Evolutionary conservation across 805 yeast genomes (phyloP).

Genomic region (Zygosaccharomyces bisporus): DNA sequence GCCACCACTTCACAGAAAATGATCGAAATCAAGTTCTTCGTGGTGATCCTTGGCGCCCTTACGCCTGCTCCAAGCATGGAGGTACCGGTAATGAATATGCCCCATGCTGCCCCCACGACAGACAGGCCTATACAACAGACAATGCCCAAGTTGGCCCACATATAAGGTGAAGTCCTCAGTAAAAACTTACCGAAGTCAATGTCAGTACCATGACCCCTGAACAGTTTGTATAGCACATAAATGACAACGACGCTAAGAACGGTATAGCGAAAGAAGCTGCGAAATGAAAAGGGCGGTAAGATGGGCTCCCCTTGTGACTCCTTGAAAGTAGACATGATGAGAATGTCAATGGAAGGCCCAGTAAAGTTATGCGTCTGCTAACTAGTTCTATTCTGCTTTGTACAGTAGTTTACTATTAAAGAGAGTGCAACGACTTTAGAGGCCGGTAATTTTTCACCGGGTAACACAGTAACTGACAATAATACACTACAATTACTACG

Average conservation of each 20-base stretch:
- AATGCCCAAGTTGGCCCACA: slow-evolving; percentile 95
- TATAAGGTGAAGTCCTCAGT: slow-evolving; percentile 82
- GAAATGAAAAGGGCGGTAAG: slow-evolving; percentile 17
- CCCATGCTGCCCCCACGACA: slow-evolving; percentile 99
- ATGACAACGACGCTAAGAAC: slow-evolving; percentile 22
- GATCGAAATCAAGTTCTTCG: slow-evolving; percentile 92
- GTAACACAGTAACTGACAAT: not conserved
- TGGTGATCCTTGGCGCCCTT: slow-evolving; percentile 93
- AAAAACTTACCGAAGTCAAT: slow-evolving; percentile 90
- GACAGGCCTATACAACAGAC: slow-evolving; percentile 88
- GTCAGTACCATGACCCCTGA: slow-evolving; percentile 88
- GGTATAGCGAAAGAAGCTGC: slow-evolving; percentile 22
- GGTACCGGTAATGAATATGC: slow-evolving; percentile 92
- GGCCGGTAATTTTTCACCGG: not conserved
- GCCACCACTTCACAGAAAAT: slow-evolving; percentile 99
- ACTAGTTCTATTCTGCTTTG: not conserved
- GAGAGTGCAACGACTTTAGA: not conserved
- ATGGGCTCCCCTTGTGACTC: slow-evolving; percentile 17
- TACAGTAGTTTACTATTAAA: not conserved
- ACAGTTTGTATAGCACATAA: slow-evolving; percentile 43
- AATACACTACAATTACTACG: not conserved
- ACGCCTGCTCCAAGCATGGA: slow-evolving; percentile 97
- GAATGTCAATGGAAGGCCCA: slow-evolving; percentile 2
- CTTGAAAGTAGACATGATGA: slow-evolving; percentile 13
- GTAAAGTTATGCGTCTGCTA: not conserved